phyloP scores from a whole-genome alignment of 2,329 filamentous ascomycete genomes.

The Cladosporium halotolerans region DNA sequence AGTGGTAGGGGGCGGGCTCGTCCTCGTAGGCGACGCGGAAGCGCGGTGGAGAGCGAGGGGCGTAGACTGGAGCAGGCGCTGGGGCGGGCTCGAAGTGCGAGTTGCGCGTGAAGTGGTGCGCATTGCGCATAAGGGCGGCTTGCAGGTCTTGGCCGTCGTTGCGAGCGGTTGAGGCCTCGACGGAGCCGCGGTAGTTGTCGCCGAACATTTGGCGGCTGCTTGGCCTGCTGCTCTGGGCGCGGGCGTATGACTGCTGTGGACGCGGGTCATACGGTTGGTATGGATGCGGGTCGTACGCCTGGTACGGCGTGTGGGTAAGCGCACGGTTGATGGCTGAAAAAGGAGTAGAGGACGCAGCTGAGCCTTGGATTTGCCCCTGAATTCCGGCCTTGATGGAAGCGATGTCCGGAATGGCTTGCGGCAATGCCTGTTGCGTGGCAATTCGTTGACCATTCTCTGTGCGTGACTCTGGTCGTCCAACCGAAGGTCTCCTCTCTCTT shows the following conservation, averaged over 20 bases:
- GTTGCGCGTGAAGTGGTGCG: conserved; percentile 5
- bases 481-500: conserved; percentile 16
- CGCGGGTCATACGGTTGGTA: conserved; percentile 6
- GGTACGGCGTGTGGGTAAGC: conserved; percentile 14
- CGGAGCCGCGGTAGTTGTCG: conserved; percentile 1
- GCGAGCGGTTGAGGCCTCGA: conserved; percentile 9
- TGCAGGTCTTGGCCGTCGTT: conserved; percentile 14
- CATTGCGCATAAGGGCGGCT: conserved; percentile 11
- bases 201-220: conserved; percentile 15
- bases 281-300: conserved; percentile 9
- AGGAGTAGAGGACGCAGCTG: conserved; percentile 11
- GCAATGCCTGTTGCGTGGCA: neutral
- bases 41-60: conserved; percentile 17
- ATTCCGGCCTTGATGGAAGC: conserved; percentile 25
- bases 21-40: conserved; percentile 23
- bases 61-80: conserved; percentile 16
- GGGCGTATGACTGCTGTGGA: conserved; percentile 5
- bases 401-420: conserved; percentile 20
- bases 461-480: conserved; percentile 14
- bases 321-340: conserved; percentile 13
- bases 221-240: conserved; percentile 11
- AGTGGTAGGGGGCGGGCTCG: conserved; percentile 16
- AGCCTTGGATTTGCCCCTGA: neutral
- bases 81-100: conserved; percentile 20
- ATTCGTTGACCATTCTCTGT: neutral